Conservation (phyloP, 1,284 basidiomycete species). For the Macrocystidia cucumis region DNA sequence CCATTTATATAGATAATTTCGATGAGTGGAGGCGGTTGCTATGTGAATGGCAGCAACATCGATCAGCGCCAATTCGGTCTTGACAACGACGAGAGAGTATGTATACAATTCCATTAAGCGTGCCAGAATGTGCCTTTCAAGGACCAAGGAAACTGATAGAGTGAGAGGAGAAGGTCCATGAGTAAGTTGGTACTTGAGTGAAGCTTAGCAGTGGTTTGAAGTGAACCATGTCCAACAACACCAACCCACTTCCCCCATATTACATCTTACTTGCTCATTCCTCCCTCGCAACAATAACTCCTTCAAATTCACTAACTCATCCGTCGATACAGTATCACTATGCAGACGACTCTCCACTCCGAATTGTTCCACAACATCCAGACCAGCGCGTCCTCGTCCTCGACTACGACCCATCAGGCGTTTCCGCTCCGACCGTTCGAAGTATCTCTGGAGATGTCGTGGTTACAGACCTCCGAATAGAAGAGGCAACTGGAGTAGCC, state of each 20-base stretch:
- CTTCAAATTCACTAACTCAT: slow-evolving; percentile 49
- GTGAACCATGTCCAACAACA: background rate
- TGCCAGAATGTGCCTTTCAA: no score
- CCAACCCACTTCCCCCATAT: slow-evolving; percentile 38
- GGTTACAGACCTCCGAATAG: slow-evolving; percentile 50
- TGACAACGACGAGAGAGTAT: no score
- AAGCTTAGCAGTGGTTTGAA: no score
- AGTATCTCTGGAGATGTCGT: slow-evolving; percentile 57
- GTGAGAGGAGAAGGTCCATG: background rate
- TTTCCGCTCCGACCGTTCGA: slow-evolving; percentile 34
- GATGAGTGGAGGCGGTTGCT: no score
- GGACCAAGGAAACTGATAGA: no score
- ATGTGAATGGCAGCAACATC: no score
- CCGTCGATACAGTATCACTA: slow-evolving; percentile 76
- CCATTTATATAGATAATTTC: no score
- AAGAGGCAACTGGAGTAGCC: slow-evolving; percentile 65
- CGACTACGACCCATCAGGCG: slow-evolving; percentile 41
- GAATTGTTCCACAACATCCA: slow-evolving; percentile 47
- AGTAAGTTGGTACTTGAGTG: no score
- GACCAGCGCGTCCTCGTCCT: slow-evolving; percentile 67
- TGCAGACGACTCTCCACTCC: slow-evolving; percentile 61
- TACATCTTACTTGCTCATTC: slow-evolving; percentile 58
- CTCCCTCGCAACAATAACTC: slow-evolving; percentile 26
- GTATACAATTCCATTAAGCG: no score
- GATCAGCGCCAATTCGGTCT: no score